Percentiles rank a stretch among this genome's conserved stretches.
Evolutionary conservation across 768 basidiomycete genomes (phyloP).

Genomic region (Mycena crocata): DNA sequence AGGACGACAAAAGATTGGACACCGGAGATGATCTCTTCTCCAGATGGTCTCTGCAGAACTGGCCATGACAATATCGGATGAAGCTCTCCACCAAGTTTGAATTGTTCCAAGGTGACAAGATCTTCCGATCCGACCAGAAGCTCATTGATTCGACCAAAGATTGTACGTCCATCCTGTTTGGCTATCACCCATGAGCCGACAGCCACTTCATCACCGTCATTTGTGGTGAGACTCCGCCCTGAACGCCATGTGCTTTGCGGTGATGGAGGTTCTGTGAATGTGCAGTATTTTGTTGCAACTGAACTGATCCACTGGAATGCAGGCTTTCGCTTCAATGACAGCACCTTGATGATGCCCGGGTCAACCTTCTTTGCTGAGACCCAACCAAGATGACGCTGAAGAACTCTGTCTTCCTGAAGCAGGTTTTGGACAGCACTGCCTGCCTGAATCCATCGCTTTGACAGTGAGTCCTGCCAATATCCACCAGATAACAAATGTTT

Average conservation of each 20-base stretch:
- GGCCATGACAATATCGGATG: constrained; percentile 9
- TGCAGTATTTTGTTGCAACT: neutral
- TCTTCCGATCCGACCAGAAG: neutral
- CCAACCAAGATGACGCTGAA: constrained; percentile 35
- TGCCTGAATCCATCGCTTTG: constrained; percentile 16
- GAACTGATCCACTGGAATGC: neutral
- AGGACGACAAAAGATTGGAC: constrained; percentile 1
- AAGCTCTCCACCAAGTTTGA: neutral
- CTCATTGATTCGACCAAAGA: neutral
- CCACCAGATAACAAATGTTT: constrained; percentile 35
- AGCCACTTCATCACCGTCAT: neutral
- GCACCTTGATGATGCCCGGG: neutral
- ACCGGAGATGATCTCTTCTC: neutral
- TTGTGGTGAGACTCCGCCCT: neutral
- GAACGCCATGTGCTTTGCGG: neutral
- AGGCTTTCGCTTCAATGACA: neutral
- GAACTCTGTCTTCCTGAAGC: neutral
- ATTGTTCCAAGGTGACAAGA: constrained; percentile 2
- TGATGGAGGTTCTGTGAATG: neutral
- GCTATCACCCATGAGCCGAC: neutral
- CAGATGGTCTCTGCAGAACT: constrained; percentile 1
- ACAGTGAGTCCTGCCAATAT: constrained; percentile 20
- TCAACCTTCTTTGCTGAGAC: neutral
- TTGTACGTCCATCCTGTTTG: neutral
- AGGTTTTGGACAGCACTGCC: constrained; percentile 8